phyloP scores from a whole-genome alignment of 2,329 filamentous ascomycete genomes.

The Westerdykella aurantiaca region DNA sequence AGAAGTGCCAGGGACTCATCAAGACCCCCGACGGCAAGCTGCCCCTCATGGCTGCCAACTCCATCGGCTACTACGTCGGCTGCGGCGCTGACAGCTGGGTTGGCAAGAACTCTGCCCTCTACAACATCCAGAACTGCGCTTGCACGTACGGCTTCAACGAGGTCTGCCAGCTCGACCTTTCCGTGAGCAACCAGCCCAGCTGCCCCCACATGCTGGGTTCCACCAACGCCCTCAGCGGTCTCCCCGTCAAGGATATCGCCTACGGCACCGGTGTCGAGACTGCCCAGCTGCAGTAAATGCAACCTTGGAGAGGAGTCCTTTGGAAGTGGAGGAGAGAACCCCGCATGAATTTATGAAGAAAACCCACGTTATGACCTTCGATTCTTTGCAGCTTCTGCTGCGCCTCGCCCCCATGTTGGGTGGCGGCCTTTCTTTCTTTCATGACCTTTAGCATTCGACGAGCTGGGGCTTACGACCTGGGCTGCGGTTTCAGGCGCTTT shows the following conservation, averaged over 20 bases:
- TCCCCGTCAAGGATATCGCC: constrained; percentile 18
- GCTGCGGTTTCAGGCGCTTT: no score
- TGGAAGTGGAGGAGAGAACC: neutral
- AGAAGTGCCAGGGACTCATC: constrained; percentile 47
- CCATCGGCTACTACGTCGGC: constrained; percentile 7
- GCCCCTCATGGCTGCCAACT: constrained; percentile 11
- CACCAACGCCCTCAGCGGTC: constrained; percentile 12
- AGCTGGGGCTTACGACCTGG: neutral
- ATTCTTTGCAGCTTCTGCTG: neutral
- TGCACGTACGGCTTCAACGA: constrained; percentile 27
- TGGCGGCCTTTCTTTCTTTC: neutral
- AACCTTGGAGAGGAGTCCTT: neutral
- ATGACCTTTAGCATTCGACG: neutral
- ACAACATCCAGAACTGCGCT: constrained; percentile 47
- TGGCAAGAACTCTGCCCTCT: constrained; percentile 5
- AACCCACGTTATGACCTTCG: neutral
- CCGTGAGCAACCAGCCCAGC: constrained; percentile 21
- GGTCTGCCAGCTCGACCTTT: constrained; percentile 20
- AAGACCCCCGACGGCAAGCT: constrained; percentile 5
- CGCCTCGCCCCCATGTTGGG: neutral
- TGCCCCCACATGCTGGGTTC: constrained; percentile 21
- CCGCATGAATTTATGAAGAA: no score
- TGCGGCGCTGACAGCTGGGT: constrained; percentile 7
- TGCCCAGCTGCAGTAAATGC: constrained; percentile 8
- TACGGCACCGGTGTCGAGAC: constrained; percentile 17